Evolutionary conservation across 108 stramenopile genomes (phyloP).

Genomic region (Fragilariopsis cylindrus): DNA sequence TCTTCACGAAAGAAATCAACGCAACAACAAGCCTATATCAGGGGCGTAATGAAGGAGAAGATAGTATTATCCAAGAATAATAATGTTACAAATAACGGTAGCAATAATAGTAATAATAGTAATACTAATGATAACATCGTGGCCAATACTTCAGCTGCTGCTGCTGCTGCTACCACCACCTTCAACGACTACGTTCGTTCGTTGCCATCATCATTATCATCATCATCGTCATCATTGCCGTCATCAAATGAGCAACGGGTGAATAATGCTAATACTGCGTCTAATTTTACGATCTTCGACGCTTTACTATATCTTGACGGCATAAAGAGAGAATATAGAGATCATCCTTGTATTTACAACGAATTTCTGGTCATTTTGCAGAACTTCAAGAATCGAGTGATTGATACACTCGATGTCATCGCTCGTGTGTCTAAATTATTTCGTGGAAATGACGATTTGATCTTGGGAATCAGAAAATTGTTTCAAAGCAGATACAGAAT

Average conservation of each 20-base stretch:
- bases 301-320: constrained; percentile 88
- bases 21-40: too few relatives aligned
- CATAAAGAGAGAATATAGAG: constrained; percentile 92
- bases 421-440: constrained; percentile 78
- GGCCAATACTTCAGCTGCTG: background rate
- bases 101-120: background rate
- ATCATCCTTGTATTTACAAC: constrained; percentile 98
- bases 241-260: background rate
- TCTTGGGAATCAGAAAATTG: constrained; percentile 94
- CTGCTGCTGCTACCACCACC: background rate
- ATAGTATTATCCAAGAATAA: too few relatives aligned
- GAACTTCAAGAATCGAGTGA: constrained; percentile 93
- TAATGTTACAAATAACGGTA: background rate
- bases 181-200: background rate
- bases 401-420: constrained; percentile 92
- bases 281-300: constrained; percentile 48
- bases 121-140: too few relatives aligned
- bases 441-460: constrained; percentile 89
- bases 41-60: too few relatives aligned
- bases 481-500: constrained; percentile 94
- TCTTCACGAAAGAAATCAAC: too few relatives aligned
- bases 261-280: constrained; percentile 75
- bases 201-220: background rate
- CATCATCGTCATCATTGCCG: background rate
- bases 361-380: constrained; percentile 99